phyloP scores from a whole-genome alignment of 169 alveolate species.

The Eimeria maxima region DNA sequence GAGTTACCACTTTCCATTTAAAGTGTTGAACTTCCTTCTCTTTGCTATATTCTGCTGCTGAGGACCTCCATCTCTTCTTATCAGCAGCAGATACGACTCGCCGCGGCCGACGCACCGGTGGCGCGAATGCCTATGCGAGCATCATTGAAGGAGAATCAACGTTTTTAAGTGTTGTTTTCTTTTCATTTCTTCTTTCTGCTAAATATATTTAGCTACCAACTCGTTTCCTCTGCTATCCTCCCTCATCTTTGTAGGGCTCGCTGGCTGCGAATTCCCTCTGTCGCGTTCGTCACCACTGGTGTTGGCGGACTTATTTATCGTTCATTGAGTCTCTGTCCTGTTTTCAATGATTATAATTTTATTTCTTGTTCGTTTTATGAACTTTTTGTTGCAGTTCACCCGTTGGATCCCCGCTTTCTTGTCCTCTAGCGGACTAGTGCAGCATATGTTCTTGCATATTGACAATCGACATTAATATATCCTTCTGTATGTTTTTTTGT shows the following conservation, averaged over 20 bases:
- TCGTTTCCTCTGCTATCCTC: background rate
- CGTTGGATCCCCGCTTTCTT: no score
- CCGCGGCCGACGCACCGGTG: slow-evolving; percentile 38
- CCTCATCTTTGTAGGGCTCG: background rate
- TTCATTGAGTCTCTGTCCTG: no score
- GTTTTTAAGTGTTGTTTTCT: background rate
- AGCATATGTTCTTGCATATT: background rate
- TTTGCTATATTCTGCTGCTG: no score
- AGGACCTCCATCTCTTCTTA: background rate
- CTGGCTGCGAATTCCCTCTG: background rate
- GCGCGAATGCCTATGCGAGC: background rate
- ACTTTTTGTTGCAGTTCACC: no score
- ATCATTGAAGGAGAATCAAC: background rate
- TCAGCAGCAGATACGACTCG: background rate
- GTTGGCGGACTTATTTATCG: background rate
- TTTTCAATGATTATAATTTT: no score
- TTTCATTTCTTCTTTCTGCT: background rate
- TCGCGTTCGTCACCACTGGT: background rate
- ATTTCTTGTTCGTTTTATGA: no score
- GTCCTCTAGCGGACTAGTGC: no score
- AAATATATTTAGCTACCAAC: background rate
- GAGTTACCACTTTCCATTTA: no score
- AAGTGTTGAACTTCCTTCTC: no score
- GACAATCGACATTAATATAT: background rate
- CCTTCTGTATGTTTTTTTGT: background rate